A percentile compares a stretch with the other conserved stretches of the same genome.
These are phyloP conservation scores for Bromus sterilis DNA, from an alignment of 176 grass and related monocot genomes.

Conservation along the genomic window DNA sequence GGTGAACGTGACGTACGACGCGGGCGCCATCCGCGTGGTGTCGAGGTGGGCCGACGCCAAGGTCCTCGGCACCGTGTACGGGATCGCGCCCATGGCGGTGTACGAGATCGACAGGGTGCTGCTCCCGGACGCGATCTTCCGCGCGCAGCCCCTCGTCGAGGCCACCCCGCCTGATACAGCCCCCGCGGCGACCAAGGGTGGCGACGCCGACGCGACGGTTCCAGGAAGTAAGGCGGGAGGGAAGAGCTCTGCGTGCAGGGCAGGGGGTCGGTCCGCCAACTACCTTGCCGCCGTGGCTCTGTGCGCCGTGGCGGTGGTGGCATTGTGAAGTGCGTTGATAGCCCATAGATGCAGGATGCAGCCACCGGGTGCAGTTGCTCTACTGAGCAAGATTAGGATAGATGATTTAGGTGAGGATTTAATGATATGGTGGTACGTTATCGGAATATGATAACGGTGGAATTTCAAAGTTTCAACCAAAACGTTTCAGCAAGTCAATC, in stretches of 20 bases:
- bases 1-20: slow-evolving; percentile 37
- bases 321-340: not conserved
- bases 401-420: not conserved
- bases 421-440: not conserved
- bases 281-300: not conserved
- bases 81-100: slow-evolving; percentile 18
- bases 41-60: slow-evolving; percentile 23
- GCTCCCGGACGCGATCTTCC: slow-evolving; percentile 32
- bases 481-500: too few relatives aligned
- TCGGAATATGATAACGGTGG: too few relatives aligned
- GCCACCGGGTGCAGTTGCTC: not conserved
- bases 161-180: not conserved
- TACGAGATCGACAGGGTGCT: slow-evolving; percentile 42
- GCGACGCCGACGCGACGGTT: not conserved
- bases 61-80: slow-evolving; percentile 13
- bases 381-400: not conserved
- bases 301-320: not conserved
- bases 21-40: not conserved
- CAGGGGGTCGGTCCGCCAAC: not conserved
- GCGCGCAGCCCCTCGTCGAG: slow-evolving; percentile 7
- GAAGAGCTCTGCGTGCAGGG: not conserved
- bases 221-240: not conserved
- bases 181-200: not conserved
- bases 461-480: too few relatives aligned
- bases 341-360: not conserved